Conservation (phyloP, 805 yeast species). For the Zygotorulaspora sp. region DNA sequence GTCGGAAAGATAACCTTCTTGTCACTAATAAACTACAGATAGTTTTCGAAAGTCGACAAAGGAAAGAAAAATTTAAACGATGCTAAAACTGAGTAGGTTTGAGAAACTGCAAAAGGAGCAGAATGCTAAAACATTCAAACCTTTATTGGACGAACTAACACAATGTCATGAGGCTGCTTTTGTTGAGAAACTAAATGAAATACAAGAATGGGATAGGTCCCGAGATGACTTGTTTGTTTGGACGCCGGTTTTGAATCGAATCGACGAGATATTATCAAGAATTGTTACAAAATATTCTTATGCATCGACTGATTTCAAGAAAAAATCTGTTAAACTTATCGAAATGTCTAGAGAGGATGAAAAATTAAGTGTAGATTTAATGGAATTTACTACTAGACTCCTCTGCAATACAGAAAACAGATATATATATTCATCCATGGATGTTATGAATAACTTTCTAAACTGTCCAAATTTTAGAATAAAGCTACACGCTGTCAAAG, state of each 20-base stretch:
- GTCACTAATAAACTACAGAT: not conserved
- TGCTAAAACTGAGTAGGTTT: conserved; percentile 31
- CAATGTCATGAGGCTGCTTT: conserved; percentile 40
- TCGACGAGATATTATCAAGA: conserved; percentile 61
- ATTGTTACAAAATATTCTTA: conserved; percentile 48
- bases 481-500: conserved; percentile 55
- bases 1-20: no score
- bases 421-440: conserved; percentile 61
- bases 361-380: conserved; percentile 44
- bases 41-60: not conserved
- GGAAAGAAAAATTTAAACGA: conserved; percentile 5
- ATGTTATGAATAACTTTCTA: conserved; percentile 54
- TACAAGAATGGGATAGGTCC: conserved; percentile 55
- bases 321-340: conserved; percentile 44
- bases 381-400: conserved; percentile 57
- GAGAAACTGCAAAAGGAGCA: conserved; percentile 33
- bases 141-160: conserved; percentile 38
- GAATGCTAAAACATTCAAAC: conserved; percentile 31
- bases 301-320: conserved; percentile 36
- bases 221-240: conserved; percentile 69
- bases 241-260: conserved; percentile 69
- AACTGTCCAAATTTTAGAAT: conserved; percentile 57
- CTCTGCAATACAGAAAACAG: conserved; percentile 67
- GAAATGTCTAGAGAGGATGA: conserved; percentile 47
- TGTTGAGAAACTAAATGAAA: conserved; percentile 36